A percentile compares a stretch with the other conserved stretches of the same genome.
Conservation (phyloP, 225 moss, liverwort and hornwort genomes). For the Pseudoscleropodium purum region DNA sequence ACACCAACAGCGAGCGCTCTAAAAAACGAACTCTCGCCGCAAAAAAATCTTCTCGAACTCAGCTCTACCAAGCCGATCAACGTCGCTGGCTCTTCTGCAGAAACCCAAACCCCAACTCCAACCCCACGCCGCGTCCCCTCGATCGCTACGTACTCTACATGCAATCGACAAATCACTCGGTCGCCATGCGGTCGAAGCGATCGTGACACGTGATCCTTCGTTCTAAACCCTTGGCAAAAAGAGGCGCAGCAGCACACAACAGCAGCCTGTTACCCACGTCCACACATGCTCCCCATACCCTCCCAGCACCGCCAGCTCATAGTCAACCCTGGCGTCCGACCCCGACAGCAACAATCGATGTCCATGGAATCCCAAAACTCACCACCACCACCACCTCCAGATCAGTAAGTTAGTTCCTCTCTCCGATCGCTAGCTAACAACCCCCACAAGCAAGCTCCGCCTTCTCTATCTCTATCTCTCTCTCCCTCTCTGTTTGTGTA, state of each 20-base stretch:
- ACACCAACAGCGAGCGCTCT: background rate
- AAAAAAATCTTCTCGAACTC: background rate
- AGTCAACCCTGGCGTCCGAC: background rate
- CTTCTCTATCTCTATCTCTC: background rate
- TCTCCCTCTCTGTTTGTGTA: background rate
- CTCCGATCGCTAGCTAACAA: background rate
- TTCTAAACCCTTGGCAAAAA: background rate
- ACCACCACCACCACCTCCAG: background rate
- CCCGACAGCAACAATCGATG: conserved; percentile 4
- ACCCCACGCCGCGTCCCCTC: background rate
- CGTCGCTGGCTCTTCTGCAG: background rate
- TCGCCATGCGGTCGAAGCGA: background rate
- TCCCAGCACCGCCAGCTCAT: conserved; percentile 8
- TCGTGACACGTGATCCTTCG: background rate
- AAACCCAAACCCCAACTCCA: background rate
- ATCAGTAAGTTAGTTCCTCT: background rate
- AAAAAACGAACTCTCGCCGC: background rate
- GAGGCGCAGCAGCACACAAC: background rate
- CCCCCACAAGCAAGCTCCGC: background rate
- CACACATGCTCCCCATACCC: background rate
- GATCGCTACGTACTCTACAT: background rate
- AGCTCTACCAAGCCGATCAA: background rate
- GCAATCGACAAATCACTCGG: background rate
- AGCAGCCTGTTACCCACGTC: background rate
- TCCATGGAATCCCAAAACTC: conserved; percentile 11